A percentile compares a stretch with the other conserved stretches of the same genome.
These are phyloP conservation scores for Penicillium pulvis DNA, from an alignment of 495 filamentous ascomycete genomes.

Conservation along the genomic window DNA sequence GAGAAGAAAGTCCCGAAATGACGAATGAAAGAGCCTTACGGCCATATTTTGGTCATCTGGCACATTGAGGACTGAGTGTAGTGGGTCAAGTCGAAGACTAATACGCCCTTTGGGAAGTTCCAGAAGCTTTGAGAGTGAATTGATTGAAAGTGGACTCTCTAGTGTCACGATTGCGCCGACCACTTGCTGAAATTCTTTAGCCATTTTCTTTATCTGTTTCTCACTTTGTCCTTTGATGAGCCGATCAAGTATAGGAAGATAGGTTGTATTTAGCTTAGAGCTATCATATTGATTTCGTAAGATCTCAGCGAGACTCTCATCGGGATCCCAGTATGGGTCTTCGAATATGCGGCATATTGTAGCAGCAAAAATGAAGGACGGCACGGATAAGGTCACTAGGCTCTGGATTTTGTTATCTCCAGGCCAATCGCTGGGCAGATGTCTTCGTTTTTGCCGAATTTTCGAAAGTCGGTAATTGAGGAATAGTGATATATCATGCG, in stretches of 20 bases:
- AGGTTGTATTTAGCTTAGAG: neutral
- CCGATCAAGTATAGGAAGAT: slow-evolving; percentile 1
- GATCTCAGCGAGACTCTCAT: neutral
- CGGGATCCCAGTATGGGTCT: neutral
- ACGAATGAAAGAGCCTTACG: slow-evolving; percentile 10
- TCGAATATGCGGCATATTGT: neutral
- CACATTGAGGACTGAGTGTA: slow-evolving; percentile 4
- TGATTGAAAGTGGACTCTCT: neutral
- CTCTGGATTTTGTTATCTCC: neutral
- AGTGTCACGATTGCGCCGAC: slow-evolving; percentile 1
- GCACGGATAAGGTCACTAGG: neutral
- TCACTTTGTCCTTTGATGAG: neutral
- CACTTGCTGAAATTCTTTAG: slow-evolving; percentile 1
- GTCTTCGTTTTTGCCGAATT: too few relatives aligned
- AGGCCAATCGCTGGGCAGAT: neutral
- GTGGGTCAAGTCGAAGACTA: neutral
- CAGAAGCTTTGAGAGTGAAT: slow-evolving; percentile 9
- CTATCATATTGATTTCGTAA: neutral
- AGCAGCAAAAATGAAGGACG: slow-evolving; percentile 3
- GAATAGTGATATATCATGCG: too few relatives aligned
- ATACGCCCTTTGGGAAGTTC: neutral
- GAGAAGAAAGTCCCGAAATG: slow-evolving; percentile 14
- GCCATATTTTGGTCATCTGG: neutral
- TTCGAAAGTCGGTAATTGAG: too few relatives aligned
- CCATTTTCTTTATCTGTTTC: neutral